Conservation (phyloP, 148 eudicot species). For the Polygonum aviculare region DNA sequence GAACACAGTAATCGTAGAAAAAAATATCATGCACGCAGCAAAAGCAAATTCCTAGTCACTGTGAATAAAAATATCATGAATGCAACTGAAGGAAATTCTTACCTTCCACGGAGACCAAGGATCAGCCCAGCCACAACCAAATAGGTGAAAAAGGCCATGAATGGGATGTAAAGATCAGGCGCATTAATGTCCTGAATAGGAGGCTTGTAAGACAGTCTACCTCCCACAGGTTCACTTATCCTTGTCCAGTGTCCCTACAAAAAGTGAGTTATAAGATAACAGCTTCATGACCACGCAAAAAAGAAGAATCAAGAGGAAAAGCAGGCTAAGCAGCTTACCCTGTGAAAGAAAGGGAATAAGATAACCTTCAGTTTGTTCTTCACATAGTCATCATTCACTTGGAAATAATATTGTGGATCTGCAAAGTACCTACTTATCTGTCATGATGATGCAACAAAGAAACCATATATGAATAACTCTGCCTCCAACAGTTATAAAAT, state of each 20-base stretch:
- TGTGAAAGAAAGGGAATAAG: slow-evolving; percentile 82
- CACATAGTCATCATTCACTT: slow-evolving; percentile 95
- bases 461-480: not conserved
- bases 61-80: not conserved
- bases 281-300: not conserved
- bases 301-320: not conserved
- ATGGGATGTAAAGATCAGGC: slow-evolving; percentile 85
- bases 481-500: not conserved
- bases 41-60: slow-evolving; percentile 11
- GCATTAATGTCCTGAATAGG: slow-evolving; percentile 93
- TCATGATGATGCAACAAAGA: not conserved
- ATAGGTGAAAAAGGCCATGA: slow-evolving; percentile 93
- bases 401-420: slow-evolving; percentile 94
- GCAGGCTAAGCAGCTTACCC: slow-evolving; percentile 44
- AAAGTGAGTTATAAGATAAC: not conserved
- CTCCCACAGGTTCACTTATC: slow-evolving; percentile 93
- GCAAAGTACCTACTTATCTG: slow-evolving; percentile 89
- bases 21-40: not conserved
- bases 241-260: slow-evolving; percentile 93
- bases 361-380: slow-evolving; percentile 92
- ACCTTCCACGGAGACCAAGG: slow-evolving; percentile 84
- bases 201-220: slow-evolving; percentile 90
- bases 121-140: slow-evolving; percentile 75
- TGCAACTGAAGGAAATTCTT: slow-evolving; percentile 25
- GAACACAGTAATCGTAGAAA: not conserved